phyloP scores from a whole-genome alignment of 768 basidiomycete species.

The Tricholoma hemisulphureum region DNA sequence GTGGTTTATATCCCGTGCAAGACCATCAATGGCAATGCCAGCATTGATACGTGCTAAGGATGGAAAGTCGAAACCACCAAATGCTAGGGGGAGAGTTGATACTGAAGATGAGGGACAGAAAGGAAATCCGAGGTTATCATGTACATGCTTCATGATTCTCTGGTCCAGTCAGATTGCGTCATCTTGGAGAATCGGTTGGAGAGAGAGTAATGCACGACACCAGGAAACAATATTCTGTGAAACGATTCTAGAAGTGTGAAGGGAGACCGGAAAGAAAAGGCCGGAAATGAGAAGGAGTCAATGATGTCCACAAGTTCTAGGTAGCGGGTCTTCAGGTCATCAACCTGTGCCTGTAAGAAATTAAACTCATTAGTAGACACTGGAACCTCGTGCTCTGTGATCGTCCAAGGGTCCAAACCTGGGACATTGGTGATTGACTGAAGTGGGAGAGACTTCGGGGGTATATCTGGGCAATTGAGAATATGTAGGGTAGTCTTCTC shows the following conservation, averaged over 20 bases:
- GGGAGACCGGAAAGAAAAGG: neutral
- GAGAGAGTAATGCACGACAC: neutral
- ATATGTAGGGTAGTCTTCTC: slow-evolving; percentile 14
- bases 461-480: slow-evolving; percentile 1
- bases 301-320: neutral
- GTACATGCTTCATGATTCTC: slow-evolving; percentile 11
- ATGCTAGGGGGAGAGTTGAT: slow-evolving; percentile 9
- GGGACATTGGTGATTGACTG: slow-evolving; percentile 3
- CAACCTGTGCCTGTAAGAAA: slow-evolving; percentile 13
- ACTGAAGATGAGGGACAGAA: slow-evolving; percentile 12
- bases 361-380: slow-evolving; percentile 9
- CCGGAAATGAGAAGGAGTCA: slow-evolving; percentile 18
- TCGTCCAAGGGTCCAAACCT: slow-evolving; percentile 5
- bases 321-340: neutral
- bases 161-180: slow-evolving; percentile 21
- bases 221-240: neutral
- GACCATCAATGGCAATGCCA: slow-evolving; percentile 5
- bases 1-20: slow-evolving; percentile 19
- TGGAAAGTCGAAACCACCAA: slow-evolving; percentile 22
- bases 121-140: slow-evolving; percentile 22
- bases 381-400: slow-evolving; percentile 12
- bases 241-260: neutral
- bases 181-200: neutral
- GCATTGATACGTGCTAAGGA: slow-evolving; percentile 22
- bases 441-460: neutral